Conservation (phyloP, 1,284 basidiomycete genomes). For the Heimioporus retisporus region DNA sequence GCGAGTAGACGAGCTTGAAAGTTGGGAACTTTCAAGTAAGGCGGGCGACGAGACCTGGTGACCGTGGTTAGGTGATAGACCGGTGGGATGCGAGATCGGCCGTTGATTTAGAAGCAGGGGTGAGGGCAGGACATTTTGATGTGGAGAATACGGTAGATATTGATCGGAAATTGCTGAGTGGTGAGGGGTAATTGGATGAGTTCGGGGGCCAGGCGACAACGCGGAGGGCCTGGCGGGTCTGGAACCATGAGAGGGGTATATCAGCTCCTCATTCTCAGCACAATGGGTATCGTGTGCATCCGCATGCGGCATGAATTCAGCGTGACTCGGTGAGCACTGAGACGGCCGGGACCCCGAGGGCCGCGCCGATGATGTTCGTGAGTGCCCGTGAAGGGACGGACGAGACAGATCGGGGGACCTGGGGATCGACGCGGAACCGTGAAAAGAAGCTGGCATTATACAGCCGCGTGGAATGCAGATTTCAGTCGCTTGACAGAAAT, state of each 20-base stretch:
- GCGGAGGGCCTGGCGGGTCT: constrained; percentile 51
- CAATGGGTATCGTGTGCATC: constrained; percentile 34
- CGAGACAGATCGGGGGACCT: constrained; percentile 47
- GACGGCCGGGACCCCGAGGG: constrained; percentile 31
- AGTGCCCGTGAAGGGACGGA: constrained; percentile 34
- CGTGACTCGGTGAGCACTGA: constrained; percentile 33
- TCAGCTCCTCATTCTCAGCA: constrained; percentile 46
- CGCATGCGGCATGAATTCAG: constrained; percentile 23
- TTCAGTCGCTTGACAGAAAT: constrained; percentile 43
- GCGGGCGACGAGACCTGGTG: constrained; percentile 45
- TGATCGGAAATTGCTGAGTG: constrained; percentile 53
- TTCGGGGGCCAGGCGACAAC: constrained; percentile 49
- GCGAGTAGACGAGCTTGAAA: constrained; percentile 52
- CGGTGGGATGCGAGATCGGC: constrained; percentile 41
- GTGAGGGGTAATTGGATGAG: constrained; percentile 39
- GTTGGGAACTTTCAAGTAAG: constrained; percentile 50
- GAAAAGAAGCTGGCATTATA: constrained; percentile 24
- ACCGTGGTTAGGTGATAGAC: constrained; percentile 37
- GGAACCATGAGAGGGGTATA: constrained; percentile 50
- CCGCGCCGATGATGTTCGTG: constrained; percentile 43
- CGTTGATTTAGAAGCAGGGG: constrained; percentile 45
- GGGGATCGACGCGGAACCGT: constrained; percentile 30
- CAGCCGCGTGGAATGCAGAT: constrained; percentile 29
- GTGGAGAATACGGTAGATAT: constrained; percentile 37
- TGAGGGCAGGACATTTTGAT: constrained; percentile 47